Percentiles rank a stretch among this genome's conserved stretches.
Conservation (phyloP, 129 eudicot genomes). For the Helianthus tuberosus region DNA sequence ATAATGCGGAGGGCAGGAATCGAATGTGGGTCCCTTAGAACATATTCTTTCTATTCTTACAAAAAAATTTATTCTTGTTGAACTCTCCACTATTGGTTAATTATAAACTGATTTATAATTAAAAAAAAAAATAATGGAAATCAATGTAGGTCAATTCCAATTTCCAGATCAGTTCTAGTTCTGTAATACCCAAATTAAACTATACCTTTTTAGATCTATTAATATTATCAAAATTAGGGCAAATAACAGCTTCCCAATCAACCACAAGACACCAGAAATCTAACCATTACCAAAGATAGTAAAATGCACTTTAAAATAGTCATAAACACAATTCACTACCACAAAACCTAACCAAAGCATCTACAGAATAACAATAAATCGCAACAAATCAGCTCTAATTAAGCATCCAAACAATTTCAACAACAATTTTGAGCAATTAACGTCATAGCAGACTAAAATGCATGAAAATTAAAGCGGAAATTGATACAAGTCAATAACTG, state of each 20-base stretch:
- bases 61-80: too few relatives aligned
- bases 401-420: background rate
- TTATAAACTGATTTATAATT: too few relatives aligned
- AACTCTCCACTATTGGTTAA: too few relatives aligned
- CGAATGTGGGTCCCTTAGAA: too few relatives aligned
- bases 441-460: slow-evolving; percentile 21
- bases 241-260: background rate
- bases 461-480: slow-evolving; percentile 21
- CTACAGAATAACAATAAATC: background rate
- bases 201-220: slow-evolving; percentile 10
- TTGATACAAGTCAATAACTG: background rate
- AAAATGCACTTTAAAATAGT: slow-evolving; percentile 14
- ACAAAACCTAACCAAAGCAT: slow-evolving; percentile 5
- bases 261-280: slow-evolving; percentile 2
- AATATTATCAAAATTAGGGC: slow-evolving; percentile 7
- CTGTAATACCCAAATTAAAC: slow-evolving; percentile 12
- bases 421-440: slow-evolving; percentile 2
- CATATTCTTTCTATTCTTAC: too few relatives aligned
- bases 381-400: slow-evolving; percentile 2
- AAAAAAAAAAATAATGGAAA: background rate
- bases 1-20: too few relatives aligned
- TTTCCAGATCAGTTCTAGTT: background rate
- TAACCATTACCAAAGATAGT: slow-evolving; percentile 3
- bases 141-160: slow-evolving; percentile 2
- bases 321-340: background rate